These are phyloP conservation scores for Chytriomyces sp. DNA, from an alignment of 192 early-diverging fungal genomes.

Conservation along the genomic window DNA sequence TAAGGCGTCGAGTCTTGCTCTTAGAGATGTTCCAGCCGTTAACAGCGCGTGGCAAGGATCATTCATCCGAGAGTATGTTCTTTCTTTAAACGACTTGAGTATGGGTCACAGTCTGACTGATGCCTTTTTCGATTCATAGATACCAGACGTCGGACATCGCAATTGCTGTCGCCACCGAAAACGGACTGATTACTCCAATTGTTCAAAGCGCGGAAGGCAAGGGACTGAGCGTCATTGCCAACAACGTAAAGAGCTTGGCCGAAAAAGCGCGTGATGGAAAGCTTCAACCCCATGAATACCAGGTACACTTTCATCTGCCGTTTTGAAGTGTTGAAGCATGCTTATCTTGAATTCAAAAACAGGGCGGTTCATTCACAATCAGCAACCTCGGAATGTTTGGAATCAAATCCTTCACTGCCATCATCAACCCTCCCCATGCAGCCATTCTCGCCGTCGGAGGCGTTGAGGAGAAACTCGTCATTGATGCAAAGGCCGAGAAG, in stretches of 20 bases:
- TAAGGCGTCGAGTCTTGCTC: slow-evolving; percentile 89
- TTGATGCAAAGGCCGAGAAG: slow-evolving; percentile 47
- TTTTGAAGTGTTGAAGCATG: no score
- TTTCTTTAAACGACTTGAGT: slow-evolving; percentile 20
- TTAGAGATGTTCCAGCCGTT: slow-evolving; percentile 90
- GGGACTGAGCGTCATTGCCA: slow-evolving; percentile 86
- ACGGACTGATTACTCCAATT: slow-evolving; percentile 96
- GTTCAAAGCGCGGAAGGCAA: slow-evolving; percentile 79
- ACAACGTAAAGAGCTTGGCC: slow-evolving; percentile 85
- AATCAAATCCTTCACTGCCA: slow-evolving; percentile 92
- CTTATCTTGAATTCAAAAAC: no score
- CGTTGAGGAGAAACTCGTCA: slow-evolving; percentile 70
- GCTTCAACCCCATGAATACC: slow-evolving; percentile 94
- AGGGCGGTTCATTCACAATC: slow-evolving; percentile 96
- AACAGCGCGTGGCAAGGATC: slow-evolving; percentile 89
- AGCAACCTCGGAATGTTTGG: slow-evolving; percentile 99
- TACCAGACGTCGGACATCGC: slow-evolving; percentile 92
- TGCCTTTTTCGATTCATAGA: slow-evolving; percentile 41
- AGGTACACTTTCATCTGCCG: no score
- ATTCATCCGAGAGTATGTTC: slow-evolving; percentile 85
- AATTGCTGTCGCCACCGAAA: slow-evolving; percentile 90
- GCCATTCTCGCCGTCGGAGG: slow-evolving; percentile 93
- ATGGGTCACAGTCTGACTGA: background rate
- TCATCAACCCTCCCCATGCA: slow-evolving; percentile 95
- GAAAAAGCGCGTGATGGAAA: slow-evolving; percentile 83